Conservation (phyloP, 2,329 filamentous ascomycete genomes). For the Diaporthe australafricana region DNA sequence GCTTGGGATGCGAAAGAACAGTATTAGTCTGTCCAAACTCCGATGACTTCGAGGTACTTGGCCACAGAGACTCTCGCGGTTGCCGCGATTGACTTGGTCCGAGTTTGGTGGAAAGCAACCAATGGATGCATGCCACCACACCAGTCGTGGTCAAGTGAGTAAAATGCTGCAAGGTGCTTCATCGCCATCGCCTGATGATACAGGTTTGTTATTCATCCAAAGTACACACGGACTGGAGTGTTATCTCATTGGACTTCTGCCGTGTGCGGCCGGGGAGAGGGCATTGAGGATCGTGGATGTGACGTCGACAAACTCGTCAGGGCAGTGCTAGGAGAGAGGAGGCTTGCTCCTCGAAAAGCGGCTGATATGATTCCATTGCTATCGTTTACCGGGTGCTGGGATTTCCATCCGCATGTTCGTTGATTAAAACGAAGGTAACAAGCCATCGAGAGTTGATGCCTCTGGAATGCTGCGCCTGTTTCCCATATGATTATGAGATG, state of each 20-base stretch:
- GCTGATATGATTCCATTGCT: constrained; percentile 1
- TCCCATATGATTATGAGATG: constrained; percentile 14
- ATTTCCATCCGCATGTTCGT: neutral
- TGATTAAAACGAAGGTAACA: constrained; percentile 12
- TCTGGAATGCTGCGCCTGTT: constrained; percentile 26
- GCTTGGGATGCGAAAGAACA: neutral
- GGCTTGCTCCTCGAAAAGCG: neutral
- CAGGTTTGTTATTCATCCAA: neutral
- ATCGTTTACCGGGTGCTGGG: neutral
- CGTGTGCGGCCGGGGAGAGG: neutral
- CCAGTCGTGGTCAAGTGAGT: neutral
- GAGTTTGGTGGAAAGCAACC: neutral
- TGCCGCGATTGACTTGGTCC: constrained; percentile 17
- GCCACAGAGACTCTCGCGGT: neutral
- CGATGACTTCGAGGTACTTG: constrained; percentile 7
- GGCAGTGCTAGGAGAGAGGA: neutral
- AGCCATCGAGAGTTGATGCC: constrained; percentile 18
- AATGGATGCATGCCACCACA: constrained; percentile 23
- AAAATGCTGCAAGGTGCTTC: constrained; percentile 19
- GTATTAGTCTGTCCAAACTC: constrained; percentile 5
- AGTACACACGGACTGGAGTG: neutral
- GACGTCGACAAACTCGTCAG: neutral
- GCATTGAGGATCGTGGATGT: neutral
- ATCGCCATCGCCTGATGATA: neutral
- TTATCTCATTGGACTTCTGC: neutral